Evolutionary conservation across 192 early-diverging fungal species (phyloP), one percentile per base, ranked within the genome.

Genomic region (Neocallimastix lanati): DNA sequence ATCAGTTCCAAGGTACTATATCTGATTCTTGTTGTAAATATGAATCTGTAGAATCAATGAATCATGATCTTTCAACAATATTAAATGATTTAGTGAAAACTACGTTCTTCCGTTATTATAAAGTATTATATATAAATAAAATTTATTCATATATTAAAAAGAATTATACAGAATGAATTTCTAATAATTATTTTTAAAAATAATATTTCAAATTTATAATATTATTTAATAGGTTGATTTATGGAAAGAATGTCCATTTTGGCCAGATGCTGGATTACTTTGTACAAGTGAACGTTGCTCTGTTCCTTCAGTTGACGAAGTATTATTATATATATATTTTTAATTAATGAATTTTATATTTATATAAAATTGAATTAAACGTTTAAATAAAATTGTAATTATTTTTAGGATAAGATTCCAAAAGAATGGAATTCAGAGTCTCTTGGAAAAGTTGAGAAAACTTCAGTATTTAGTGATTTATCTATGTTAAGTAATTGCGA

Each of bases 51-150:
- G 93, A 93, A 77, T 84, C 88, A 12, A 86, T 96, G 33, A 97
- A 98, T 84, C 82, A 87, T 33, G 88, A 89, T 18, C 86, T 98
- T 30, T 83, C 88, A 18, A 86, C 86, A 35, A 86, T 88, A 79
- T 83, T 99, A 38, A 83, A 90, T 35, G 87, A 91, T 77, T 88
- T 99, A 25, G 91, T 96, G 28, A 86, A 89, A 30, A 94, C 95
- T 36, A 89, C 88, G 12, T 97, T 96, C 84, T 99, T 98, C 85
- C 85, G 93, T 78, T 96, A 96, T 83, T 96, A 93, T 82, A 95
- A 93, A 84, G 93, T 29, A 78, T 0, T 13, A n/a, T 25, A 79
- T 28, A 29, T 58, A 18, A 50, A 36, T 9, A 13, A 28, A 77
- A 78, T 35, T 18, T 14, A 76, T 50, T 76, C 36, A 38, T 12